These are phyloP conservation scores for Apiospora pterosperma DNA, from an alignment of 2,329 filamentous ascomycete genomes.

Conservation along the genomic window DNA sequence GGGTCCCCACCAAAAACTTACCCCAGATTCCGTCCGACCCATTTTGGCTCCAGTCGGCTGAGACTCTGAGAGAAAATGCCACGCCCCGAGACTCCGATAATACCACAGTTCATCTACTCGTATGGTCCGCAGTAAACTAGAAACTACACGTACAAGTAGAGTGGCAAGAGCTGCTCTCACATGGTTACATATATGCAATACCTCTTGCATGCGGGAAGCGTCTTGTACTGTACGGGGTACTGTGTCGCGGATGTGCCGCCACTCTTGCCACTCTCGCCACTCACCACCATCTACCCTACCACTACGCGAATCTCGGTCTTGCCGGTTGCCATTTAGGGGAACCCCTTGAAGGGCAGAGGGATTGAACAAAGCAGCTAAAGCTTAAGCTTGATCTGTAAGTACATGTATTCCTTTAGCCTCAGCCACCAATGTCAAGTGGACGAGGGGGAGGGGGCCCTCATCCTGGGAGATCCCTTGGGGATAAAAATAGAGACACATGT, in stretches of 20 bases:
- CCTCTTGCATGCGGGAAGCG: no score
- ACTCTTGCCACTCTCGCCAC: not conserved
- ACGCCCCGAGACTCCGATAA: not conserved
- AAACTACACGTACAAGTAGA: no score
- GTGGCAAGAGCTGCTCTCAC: no score
- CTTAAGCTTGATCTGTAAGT: not conserved
- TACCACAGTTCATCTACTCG: not conserved
- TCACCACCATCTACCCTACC: no score
- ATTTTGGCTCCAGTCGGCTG: not conserved
- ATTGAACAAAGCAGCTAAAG: not conserved
- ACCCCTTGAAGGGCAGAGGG: not conserved
- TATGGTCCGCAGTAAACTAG: not conserved
- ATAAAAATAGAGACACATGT: not conserved
- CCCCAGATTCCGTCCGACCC: conserved; percentile 1
- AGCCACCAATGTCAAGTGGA: not conserved
- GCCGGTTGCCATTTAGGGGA: not conserved
- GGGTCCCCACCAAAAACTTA: not conserved
- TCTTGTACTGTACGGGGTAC: not conserved
- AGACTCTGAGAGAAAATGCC: not conserved
- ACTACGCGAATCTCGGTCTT: not conserved
- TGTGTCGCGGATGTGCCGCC: not conserved
- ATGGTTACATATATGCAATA: no score
- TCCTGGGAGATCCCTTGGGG: not conserved
- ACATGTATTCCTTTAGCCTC: not conserved
- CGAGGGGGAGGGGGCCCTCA: not conserved